These are phyloP conservation scores for Geosmithia putterillii DNA, from an alignment of 2,329 filamentous ascomycete genomes.

Conservation along the genomic window DNA sequence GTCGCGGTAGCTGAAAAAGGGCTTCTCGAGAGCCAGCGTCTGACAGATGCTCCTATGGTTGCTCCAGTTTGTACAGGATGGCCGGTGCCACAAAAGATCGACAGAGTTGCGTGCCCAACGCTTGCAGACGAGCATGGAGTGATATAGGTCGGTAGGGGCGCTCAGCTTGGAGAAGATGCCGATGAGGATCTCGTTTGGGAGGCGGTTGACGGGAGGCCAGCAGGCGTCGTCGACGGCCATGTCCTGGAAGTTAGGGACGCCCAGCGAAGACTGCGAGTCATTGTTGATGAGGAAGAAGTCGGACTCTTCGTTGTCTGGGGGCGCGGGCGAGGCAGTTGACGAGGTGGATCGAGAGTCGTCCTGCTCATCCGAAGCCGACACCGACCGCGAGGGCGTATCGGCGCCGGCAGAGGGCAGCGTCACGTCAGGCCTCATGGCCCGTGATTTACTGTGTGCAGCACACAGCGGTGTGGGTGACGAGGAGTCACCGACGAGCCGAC, in stretches of 20 bases:
- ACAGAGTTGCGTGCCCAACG: constrained; percentile 88
- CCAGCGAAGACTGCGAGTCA: constrained; percentile 86
- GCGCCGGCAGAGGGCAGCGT: constrained; percentile 1
- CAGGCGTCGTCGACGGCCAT: constrained; percentile 59
- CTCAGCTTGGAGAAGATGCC: constrained; percentile 78
- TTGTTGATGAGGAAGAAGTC: constrained; percentile 85
- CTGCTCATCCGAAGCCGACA: constrained; percentile 18
- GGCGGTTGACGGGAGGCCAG: constrained; percentile 65
- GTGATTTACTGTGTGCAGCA: neutral
- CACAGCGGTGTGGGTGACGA: neutral
- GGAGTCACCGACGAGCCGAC: neutral
- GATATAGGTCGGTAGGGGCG: constrained; percentile 63
- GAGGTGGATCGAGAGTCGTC: constrained; percentile 46
- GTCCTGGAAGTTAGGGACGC: constrained; percentile 64
- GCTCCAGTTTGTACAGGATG: constrained; percentile 76
- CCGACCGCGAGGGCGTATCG: constrained; percentile 1
- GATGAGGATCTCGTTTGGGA: constrained; percentile 93
- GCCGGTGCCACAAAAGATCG: constrained; percentile 88
- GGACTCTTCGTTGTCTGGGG: constrained; percentile 78
- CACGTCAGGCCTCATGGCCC: constrained; percentile 1
- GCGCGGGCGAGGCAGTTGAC: constrained; percentile 62
- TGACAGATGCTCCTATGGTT: constrained; percentile 72
- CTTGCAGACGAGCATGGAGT: constrained; percentile 89
- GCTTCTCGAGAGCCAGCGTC: constrained; percentile 58
- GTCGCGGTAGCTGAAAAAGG: constrained; percentile 79